phyloP scores from a whole-genome alignment of 179 eudicot genomes.

The Silene coronaria region DNA sequence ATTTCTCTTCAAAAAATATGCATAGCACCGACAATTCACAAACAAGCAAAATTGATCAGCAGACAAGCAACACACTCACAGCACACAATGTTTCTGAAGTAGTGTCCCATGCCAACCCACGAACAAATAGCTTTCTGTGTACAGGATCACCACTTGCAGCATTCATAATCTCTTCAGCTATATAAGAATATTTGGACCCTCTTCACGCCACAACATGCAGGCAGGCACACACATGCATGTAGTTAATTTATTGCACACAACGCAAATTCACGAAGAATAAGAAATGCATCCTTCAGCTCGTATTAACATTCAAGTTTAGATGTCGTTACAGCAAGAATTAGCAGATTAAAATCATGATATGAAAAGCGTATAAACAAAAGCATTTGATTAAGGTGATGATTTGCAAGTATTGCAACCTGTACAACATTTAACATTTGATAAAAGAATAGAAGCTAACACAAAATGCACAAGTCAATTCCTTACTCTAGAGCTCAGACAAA shows the following conservation, averaged over 20 bases:
- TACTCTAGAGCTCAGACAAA: no score
- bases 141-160: conserved; percentile 69
- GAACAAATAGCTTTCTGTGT: conserved; percentile 79
- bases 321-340: conserved; percentile 5
- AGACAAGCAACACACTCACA: conserved; percentile 63
- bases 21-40: conserved; percentile 23
- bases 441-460: conserved; percentile 2
- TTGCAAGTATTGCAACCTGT: no score
- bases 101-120: conserved; percentile 77
- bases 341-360: neutral
- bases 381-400: neutral
- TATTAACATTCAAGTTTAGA: neutral
- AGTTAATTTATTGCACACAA: conserved; percentile 49
- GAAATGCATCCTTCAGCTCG: conserved; percentile 14
- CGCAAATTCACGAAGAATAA: conserved; percentile 16
- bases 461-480: neutral
- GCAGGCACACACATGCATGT: conserved; percentile 54
- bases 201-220: conserved; percentile 72
- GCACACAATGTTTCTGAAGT: conserved; percentile 74
- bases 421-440: neutral
- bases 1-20: conserved; percentile 15
- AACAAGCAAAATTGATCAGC: conserved; percentile 30
- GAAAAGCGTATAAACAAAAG: neutral
- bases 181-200: conserved; percentile 58
- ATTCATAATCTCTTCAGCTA: conserved; percentile 67